Base-by-base conservation (phyloP, 331 rosid species). In the Dryas integrifolia region DNA sequence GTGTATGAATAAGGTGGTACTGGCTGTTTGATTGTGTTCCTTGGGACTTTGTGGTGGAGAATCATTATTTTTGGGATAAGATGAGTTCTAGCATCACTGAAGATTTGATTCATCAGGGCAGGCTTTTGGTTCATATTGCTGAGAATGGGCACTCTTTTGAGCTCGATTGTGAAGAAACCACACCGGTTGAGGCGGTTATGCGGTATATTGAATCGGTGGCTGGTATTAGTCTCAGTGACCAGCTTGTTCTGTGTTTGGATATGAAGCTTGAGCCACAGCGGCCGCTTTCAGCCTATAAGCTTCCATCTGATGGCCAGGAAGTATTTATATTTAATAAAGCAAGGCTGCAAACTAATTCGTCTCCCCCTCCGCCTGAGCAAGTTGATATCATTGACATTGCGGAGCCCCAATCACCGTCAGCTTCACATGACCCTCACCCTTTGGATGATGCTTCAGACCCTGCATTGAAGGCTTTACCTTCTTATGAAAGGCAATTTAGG, bases 401-500 rank as follows among this genome's bases (percentile, higher is more conserved):
- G 5, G 92, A 85, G 41, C 90, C 90, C 49, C 88, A 76, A 24
- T 79, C 86, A 1, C 93, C 97, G 1, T 75, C 90, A 2, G 86
- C 92, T 45, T 81, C 90, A 7, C 90, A 83, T 39, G 86, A 82
- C 72, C 85, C 87, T 13, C 98, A 92, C 74, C 90, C 98, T 48
- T 79, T 95, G 78, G 97, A 95, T 65, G 93, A 92, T 80, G 99
- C 93, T 72, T 82, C 79, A 0, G 97, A 95, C 78, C 98, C 96
- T 75, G 98, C 98, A 77, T 70, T 92, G 85, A 95, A 92, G 83
- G 99, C 99, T 21, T 82, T 95, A 69, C 91, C 97, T 56, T 88
- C 93, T 38, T 92, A 92, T 77, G 97, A 95, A 83, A 84, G 92
- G 70, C 91, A 87, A 68, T 95, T 95, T 72, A 85, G 97, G 81